Percentiles rank a stretch among this genome's conserved stretches.
Conservation (phyloP, 441 rosid species). For the Biscutella laevigata region DNA sequence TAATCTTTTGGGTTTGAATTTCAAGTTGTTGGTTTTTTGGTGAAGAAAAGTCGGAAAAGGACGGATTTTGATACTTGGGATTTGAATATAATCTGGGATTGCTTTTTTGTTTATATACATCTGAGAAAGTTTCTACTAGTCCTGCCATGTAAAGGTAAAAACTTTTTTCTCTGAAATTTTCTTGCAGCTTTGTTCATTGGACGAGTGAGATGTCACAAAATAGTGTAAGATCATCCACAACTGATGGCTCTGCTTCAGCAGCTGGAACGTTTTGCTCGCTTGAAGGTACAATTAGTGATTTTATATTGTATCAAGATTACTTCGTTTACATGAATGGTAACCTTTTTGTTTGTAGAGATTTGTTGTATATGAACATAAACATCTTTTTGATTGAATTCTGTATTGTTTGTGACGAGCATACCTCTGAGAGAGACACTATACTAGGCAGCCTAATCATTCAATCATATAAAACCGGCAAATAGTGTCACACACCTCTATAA, state of each 20-base stretch:
- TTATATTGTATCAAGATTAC: neutral
- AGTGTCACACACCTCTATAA: neutral
- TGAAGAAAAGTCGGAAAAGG: neutral
- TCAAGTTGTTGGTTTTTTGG: neutral
- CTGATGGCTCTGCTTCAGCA: conserved; percentile 44
- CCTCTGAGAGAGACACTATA: neutral
- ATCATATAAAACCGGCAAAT: neutral
- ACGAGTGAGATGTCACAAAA: conserved; percentile 30
- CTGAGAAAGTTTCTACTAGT: too few species aligned
- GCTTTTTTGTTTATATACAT: too few species aligned
- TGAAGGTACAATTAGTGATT: conserved; percentile 35
- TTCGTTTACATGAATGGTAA: neutral
- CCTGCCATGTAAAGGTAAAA: conserved; percentile 1
- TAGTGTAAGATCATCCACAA: conserved; percentile 35
- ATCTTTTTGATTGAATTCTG: neutral
- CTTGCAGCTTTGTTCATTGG: conserved; percentile 42
- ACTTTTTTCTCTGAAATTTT: conserved; percentile 22
- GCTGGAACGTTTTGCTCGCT: conserved; percentile 58
- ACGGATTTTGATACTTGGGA: neutral
- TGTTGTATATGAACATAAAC: neutral
- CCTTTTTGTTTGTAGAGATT: neutral
- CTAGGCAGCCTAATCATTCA: neutral
- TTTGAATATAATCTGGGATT: neutral
- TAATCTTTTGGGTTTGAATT: neutral
- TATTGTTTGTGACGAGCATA: neutral